phyloP scores from a whole-genome alignment of 140 eudicot species.

The Oenanthe javanica region DNA sequence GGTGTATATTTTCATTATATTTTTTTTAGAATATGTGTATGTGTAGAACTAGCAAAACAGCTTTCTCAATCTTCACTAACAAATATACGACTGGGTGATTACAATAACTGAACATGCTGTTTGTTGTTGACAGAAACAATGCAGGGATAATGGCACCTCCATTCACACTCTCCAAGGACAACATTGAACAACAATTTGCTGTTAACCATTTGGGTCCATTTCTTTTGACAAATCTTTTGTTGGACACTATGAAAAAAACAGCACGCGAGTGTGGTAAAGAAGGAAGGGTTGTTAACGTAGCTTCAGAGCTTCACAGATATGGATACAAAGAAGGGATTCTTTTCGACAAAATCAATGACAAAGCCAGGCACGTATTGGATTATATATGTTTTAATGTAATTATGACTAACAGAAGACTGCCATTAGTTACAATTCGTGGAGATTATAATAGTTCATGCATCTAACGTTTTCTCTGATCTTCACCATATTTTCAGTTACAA shows the following conservation, averaged over 20 bases:
- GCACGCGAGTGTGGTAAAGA: conserved; percentile 12
- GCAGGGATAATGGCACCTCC: conserved; percentile 13
- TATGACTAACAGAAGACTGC: background rate
- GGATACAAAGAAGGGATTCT: conserved; percentile 12
- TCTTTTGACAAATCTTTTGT: conserved; percentile 4
- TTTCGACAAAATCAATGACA: conserved; percentile 8
- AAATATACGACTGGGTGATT: background rate
- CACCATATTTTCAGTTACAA: conserved; percentile 8
- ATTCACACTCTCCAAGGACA: conserved; percentile 12
- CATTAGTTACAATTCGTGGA: no score
- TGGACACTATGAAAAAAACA: conserved; percentile 12
- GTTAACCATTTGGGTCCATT: conserved; percentile 10
- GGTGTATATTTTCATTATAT: background rate
- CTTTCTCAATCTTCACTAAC: background rate
- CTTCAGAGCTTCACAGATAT: conserved; percentile 8
- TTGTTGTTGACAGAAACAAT: conserved; percentile 8
- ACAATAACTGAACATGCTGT: background rate
- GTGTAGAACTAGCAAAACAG: background rate
- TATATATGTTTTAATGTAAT: background rate
- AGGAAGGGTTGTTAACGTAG: conserved; percentile 10
- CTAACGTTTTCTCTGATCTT: background rate
- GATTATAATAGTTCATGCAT: background rate
- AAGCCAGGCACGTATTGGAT: background rate
- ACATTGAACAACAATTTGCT: conserved; percentile 10
- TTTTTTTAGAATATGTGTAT: no score